Conservation (phyloP, 371 early-diverging fungal genomes). For the Mortierella sp. region DNA sequence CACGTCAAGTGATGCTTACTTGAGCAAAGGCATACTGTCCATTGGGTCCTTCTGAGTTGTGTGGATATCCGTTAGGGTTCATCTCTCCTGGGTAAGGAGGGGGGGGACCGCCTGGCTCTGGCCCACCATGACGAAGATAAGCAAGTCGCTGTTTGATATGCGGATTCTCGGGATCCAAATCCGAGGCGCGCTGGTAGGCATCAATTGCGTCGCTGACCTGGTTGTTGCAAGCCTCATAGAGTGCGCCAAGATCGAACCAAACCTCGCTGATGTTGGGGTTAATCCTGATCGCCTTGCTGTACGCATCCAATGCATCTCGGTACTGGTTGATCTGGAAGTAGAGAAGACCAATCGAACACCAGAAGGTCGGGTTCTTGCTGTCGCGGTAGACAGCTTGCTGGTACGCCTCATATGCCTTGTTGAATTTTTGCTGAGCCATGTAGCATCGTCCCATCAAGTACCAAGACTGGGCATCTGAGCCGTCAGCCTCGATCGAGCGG, state of each 20-base stretch:
- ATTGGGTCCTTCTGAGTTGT: constrained; percentile 20
- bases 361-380: constrained; percentile 95
- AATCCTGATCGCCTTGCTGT: constrained; percentile 93
- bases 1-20: constrained; percentile 13
- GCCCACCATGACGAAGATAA: constrained; percentile 56
- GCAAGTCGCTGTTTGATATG: constrained; percentile 87
- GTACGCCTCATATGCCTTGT: constrained; percentile 97
- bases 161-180: constrained; percentile 88
- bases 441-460: constrained; percentile 97
- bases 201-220: constrained; percentile 97
- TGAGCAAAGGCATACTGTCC: constrained; percentile 49
- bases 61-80: constrained; percentile 60
- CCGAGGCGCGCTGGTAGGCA: constrained; percentile 95
- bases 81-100: constrained; percentile 69
- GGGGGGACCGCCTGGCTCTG: constrained; percentile 63
- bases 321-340: constrained; percentile 97
- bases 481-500: constrained; percentile 87
- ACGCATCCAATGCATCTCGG: constrained; percentile 97
- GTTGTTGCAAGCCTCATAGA: constrained; percentile 98
- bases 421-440: constrained; percentile 96
- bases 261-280: constrained; percentile 97
- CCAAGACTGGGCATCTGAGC: constrained; percentile 95
- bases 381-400: constrained; percentile 98
- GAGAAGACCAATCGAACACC: constrained; percentile 99
- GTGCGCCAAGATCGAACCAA: constrained; percentile 96